Evolutionary conservation across 164 flowering plant genomes (phyloP).

Genomic region (Vitis cinerea): DNA sequence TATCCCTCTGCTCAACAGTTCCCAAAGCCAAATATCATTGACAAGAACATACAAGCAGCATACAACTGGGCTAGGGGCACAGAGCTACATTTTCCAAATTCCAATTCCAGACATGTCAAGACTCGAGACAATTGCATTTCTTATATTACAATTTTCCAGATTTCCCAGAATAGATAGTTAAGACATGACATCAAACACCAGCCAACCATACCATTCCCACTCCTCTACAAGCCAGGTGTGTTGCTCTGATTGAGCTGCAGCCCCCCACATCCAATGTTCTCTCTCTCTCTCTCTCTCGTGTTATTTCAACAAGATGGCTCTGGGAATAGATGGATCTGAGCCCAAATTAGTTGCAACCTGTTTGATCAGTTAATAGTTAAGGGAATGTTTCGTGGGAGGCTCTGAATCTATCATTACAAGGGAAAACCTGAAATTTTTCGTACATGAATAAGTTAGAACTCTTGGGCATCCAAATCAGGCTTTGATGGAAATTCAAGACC

Average conservation of each 20-base stretch:
- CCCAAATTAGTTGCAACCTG: slow-evolving; percentile 5
- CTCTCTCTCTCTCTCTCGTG: not conserved
- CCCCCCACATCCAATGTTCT: not conserved
- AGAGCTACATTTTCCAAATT: too few relatives aligned
- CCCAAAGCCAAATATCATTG: too few relatives aligned
- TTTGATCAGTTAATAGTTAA: slow-evolving; percentile 3
- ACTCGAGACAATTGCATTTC: too few relatives aligned
- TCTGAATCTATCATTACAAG: slow-evolving; percentile 17
- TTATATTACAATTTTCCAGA: too few relatives aligned
- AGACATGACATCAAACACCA: not conserved
- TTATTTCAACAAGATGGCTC: slow-evolving; percentile 12
- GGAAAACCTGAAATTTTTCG: not conserved
- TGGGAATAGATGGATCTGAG: slow-evolving; percentile 17
- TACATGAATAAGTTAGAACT: slow-evolving; percentile 31
- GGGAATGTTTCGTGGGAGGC: not conserved
- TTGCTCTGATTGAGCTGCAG: not conserved
- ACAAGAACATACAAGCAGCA: too few relatives aligned
- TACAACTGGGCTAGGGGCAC: too few relatives aligned
- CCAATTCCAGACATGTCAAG: too few relatives aligned
- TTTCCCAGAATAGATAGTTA: not conserved
- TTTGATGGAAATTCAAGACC: slow-evolving; percentile 94
- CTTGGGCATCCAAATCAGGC: slow-evolving; percentile 74
- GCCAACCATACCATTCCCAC: not conserved
- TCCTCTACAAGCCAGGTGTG: not conserved
- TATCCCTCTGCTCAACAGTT: too few relatives aligned